Conservation (phyloP, 768 basidiomycete species). For the Lactifluus rugatus region DNA sequence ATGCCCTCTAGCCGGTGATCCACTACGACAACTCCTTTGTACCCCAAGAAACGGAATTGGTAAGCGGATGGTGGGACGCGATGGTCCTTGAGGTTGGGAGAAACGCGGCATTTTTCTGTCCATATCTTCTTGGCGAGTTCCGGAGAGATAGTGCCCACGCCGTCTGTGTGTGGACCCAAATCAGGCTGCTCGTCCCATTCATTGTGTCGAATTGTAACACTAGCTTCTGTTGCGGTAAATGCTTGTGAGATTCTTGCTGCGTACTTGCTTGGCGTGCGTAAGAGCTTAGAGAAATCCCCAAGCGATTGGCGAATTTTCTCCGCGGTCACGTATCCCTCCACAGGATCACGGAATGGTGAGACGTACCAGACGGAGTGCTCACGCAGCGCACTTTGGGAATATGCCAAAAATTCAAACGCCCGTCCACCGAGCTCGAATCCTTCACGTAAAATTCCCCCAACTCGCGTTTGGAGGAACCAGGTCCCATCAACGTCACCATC, state of each 20-base stretch:
- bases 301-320: conserved; percentile 49
- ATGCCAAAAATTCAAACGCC: conserved; percentile 70
- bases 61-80: conserved; percentile 32
- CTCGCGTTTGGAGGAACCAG: conserved; percentile 35
- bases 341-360: conserved; percentile 44
- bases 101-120: conserved; percentile 39
- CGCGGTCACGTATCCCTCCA: conserved; percentile 40
- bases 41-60: conserved; percentile 73
- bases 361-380: conserved; percentile 82
- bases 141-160: conserved; percentile 68
- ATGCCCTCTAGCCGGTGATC: conserved; percentile 50
- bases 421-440: conserved; percentile 68
- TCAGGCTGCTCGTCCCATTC: conserved; percentile 63
- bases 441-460: conserved; percentile 34
- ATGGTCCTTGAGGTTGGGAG: background rate
- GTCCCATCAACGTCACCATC: conserved; percentile 52
- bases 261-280: conserved; percentile 56
- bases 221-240: conserved; percentile 73
- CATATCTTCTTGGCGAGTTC: conserved; percentile 52
- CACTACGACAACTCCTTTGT: conserved; percentile 71
- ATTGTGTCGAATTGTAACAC: conserved; percentile 41
- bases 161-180: conserved; percentile 61
- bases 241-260: conserved; percentile 79
- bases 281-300: conserved; percentile 52
- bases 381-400: conserved; percentile 68